These are phyloP conservation scores for Hypoxylon sp. DNA, from an alignment of 2,329 filamentous ascomycete species.

Conservation along the genomic window DNA sequence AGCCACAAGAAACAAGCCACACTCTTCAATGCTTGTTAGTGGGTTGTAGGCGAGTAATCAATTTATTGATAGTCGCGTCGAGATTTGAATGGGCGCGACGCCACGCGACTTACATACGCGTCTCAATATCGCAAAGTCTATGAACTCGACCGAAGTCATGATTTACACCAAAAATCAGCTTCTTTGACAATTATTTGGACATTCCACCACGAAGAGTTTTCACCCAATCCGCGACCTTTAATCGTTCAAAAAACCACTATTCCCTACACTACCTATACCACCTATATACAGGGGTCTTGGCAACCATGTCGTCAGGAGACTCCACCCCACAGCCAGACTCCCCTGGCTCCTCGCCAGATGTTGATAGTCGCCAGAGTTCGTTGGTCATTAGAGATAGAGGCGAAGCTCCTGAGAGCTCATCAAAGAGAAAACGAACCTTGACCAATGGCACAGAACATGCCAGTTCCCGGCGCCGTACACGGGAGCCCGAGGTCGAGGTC, in stretches of 20 bases:
- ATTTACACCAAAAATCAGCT: slow-evolving; percentile 7
- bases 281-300: not conserved
- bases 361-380: slow-evolving; percentile 43
- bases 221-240: not conserved
- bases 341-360: slow-evolving; percentile 40
- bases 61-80: slow-evolving; percentile 37
- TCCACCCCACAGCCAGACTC: slow-evolving; percentile 46
- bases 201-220: not conserved
- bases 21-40: not conserved
- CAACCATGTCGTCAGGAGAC: slow-evolving; percentile 46
- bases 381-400: slow-evolving; percentile 54
- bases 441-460: slow-evolving; percentile 52
- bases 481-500: slow-evolving; percentile 46
- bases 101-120: slow-evolving; percentile 44
- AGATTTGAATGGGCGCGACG: slow-evolving; percentile 3
- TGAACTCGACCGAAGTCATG: slow-evolving; percentile 7
- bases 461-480: slow-evolving; percentile 52
- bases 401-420: slow-evolving; percentile 44
- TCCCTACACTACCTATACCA: not conserved
- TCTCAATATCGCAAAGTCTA: slow-evolving; percentile 19
- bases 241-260: not conserved
- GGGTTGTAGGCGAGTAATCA: slow-evolving; percentile 20
- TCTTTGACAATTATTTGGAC: not conserved
- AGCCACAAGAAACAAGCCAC: slow-evolving; percentile 25
- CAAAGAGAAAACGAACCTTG: slow-evolving; percentile 53